Percentiles rank a stretch among this genome's conserved stretches.
Evolutionary conservation across 768 basidiomycete genomes (phyloP).

Genomic region (Dioszegia crocea): DNA sequence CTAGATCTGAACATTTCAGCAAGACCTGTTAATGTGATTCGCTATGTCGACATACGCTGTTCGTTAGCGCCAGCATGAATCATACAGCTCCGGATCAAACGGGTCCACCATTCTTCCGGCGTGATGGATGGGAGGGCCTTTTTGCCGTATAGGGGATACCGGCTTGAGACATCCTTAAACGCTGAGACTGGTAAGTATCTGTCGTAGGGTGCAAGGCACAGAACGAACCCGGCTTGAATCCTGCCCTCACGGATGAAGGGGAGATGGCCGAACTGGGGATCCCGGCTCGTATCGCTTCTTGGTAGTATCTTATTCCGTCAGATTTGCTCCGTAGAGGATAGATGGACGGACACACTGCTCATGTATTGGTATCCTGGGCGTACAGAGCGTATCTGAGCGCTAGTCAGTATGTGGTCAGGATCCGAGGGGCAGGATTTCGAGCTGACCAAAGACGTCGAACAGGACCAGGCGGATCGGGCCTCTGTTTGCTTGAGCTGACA

Average conservation of each 20-base stretch:
- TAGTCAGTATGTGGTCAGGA: background rate
- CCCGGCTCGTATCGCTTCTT: slow-evolving; percentile 41
- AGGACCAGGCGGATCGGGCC: slow-evolving; percentile 39
- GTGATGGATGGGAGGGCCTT: slow-evolving; percentile 19
- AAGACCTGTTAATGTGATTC: background rate
- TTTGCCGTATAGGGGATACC: slow-evolving; percentile 41
- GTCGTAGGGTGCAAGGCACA: too few species aligned
- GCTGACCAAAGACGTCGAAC: slow-evolving; percentile 47
- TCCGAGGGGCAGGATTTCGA: background rate
- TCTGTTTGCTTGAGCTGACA: background rate
- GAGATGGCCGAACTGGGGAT: slow-evolving; percentile 21
- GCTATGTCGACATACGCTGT: slow-evolving; percentile 14
- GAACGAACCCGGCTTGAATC: slow-evolving; percentile 40
- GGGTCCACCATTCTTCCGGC: slow-evolving; percentile 45
- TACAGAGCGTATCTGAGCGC: slow-evolving; percentile 43
- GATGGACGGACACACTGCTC: slow-evolving; percentile 32
- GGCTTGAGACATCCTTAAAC: slow-evolving; percentile 32
- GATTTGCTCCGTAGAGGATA: background rate
- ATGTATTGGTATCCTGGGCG: slow-evolving; percentile 43
- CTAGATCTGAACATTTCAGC: slow-evolving; percentile 16
- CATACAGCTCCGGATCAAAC: slow-evolving; percentile 38
- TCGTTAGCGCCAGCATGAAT: slow-evolving; percentile 27
- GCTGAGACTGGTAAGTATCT: too few species aligned
- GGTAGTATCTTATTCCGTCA: slow-evolving; percentile 29
- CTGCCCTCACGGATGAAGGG: slow-evolving; percentile 28